A percentile compares a stretch with the other conserved stretches of the same genome.
Conservation (phyloP, 352 stramenopile species). For the Phytopythium vexans region DNA sequence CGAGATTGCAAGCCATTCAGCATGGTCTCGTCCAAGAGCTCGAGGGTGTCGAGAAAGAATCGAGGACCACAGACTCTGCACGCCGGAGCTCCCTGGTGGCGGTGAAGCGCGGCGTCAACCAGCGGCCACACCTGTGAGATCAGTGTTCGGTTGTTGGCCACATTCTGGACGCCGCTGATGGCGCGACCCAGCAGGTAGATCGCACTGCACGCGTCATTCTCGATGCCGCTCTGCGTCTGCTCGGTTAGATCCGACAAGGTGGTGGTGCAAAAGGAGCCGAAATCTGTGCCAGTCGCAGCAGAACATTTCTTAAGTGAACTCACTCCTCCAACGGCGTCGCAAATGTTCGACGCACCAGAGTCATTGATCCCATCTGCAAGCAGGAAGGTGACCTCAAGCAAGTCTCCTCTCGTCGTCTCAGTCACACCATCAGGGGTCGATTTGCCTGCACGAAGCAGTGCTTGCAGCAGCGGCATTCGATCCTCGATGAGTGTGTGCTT, state of each 20-base stretch:
- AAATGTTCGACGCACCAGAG: conserved; percentile 26
- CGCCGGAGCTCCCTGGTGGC: conserved; percentile 17
- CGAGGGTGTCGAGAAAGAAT: conserved; percentile 50
- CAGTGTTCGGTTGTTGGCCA: conserved; percentile 22
- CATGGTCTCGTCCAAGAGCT: conserved; percentile 12
- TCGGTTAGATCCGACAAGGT: conserved; percentile 31
- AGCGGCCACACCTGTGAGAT: conserved; percentile 53
- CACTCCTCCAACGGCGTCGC: not conserved
- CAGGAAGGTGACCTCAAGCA: conserved; percentile 67
- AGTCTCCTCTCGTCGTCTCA: conserved; percentile 30
- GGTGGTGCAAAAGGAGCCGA: conserved; percentile 45
- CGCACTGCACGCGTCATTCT: conserved; percentile 19
- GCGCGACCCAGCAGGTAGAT: conserved; percentile 53
- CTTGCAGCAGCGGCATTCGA: conserved; percentile 35
- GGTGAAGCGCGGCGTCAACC: conserved; percentile 26
- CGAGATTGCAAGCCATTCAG: conserved; percentile 26
- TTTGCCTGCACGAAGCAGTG: conserved; percentile 23
- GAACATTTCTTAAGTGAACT: conserved; percentile 1
- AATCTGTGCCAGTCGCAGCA: conserved; percentile 28
- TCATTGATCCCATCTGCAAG: conserved; percentile 40
- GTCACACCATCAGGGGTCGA: conserved; percentile 8
- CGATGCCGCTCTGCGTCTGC: conserved; percentile 25
- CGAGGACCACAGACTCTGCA: conserved; percentile 36
- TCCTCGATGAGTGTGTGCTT: conserved; percentile 64
- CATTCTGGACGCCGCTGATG: conserved; percentile 40